A percentile compares a stretch with the other conserved stretches of the same genome.
phyloP scores from a whole-genome alignment of 1,284 basidiomycete species.

The Leccinum angustisporum region DNA sequence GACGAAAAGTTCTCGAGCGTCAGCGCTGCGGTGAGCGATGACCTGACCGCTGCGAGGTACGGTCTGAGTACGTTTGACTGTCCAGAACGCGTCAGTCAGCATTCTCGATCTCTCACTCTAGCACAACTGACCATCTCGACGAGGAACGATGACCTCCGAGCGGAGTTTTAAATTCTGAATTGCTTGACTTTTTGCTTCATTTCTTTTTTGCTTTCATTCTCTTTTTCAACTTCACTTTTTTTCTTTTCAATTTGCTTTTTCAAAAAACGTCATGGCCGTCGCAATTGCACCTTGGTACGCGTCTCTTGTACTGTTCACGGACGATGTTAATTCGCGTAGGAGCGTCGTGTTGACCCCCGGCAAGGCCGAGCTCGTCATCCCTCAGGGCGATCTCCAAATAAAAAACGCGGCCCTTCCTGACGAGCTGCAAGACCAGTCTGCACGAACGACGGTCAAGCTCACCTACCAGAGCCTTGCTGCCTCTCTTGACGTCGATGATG shows the following conservation, averaged over 20 bases:
- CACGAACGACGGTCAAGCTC: slow-evolving; percentile 80
- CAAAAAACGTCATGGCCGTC: slow-evolving; percentile 46
- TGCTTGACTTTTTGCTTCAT: background rate
- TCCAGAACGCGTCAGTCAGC: slow-evolving; percentile 15
- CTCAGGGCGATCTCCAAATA: slow-evolving; percentile 75
- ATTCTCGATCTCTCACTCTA: background rate
- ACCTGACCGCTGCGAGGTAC: slow-evolving; percentile 94
- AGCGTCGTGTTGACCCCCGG: slow-evolving; percentile 62
- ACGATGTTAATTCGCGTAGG: slow-evolving; percentile 39
- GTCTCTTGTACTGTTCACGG: slow-evolving; percentile 13
- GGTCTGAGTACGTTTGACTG: slow-evolving; percentile 86
- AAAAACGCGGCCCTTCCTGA: slow-evolving; percentile 85
- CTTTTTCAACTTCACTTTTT: background rate
- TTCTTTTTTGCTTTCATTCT: too few relatives aligned
- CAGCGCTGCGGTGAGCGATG: slow-evolving; percentile 94
- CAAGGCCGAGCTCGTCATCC: slow-evolving; percentile 58
- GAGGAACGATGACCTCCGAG: slow-evolving; percentile 20
- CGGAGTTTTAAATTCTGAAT: slow-evolving; percentile 39
- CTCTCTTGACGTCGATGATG: slow-evolving; percentile 37
- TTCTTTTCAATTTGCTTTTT: background rate
- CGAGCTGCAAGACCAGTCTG: slow-evolving; percentile 60
- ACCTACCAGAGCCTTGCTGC: slow-evolving; percentile 51
- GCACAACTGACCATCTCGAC: slow-evolving; percentile 47
- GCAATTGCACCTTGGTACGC: slow-evolving; percentile 62
- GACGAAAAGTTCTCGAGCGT: slow-evolving; percentile 98